Percentiles rank a stretch among this genome's conserved stretches.
Conservation (phyloP, 2,329 filamentous ascomycete genomes). For the Sordariomycetes sp. region DNA sequence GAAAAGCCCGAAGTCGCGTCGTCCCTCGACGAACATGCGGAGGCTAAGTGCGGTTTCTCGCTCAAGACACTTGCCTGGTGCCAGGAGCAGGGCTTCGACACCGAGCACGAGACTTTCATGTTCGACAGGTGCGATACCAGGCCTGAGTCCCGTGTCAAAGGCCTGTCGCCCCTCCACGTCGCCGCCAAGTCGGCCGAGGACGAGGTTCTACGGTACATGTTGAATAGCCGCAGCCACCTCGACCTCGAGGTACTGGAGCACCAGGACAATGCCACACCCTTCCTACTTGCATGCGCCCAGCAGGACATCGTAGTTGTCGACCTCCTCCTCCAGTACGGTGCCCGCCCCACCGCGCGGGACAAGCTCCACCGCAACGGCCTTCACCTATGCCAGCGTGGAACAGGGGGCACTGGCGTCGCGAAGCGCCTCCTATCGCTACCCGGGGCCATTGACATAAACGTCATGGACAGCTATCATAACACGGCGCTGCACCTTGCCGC, state of each 20-base stretch:
- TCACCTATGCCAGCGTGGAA: constrained; percentile 13
- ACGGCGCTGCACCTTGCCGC: constrained; percentile 16
- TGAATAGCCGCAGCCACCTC: constrained; percentile 8
- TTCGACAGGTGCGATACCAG: constrained; percentile 11
- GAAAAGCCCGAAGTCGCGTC: background rate
- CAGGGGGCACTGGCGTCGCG: constrained; percentile 12
- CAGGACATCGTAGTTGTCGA: constrained; percentile 13
- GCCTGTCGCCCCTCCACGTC: constrained; percentile 13
- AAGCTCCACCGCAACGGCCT: constrained; percentile 11
- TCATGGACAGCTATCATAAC: constrained; percentile 12
- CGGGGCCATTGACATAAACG: constrained; percentile 8
- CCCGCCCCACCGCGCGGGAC: constrained; percentile 13
- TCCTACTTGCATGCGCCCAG: constrained; percentile 17
- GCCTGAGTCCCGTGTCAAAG: constrained; percentile 1
- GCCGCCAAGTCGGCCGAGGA: constrained; percentile 12
- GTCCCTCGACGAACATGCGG: background rate
- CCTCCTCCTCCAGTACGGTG: constrained; percentile 13
- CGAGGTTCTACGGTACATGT: constrained; percentile 13
- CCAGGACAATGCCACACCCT: constrained; percentile 11
- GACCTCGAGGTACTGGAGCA: constrained; percentile 11
- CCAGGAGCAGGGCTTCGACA: constrained; percentile 12
- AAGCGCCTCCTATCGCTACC: constrained; percentile 11
- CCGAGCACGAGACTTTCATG: constrained; percentile 10
- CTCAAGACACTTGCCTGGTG: constrained; percentile 13
- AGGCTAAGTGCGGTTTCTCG: constrained; percentile 6